Evolutionary conservation across 371 early-diverging fungal genomes (phyloP), one percentile per base, ranked within the genome.

Genomic region (Zopfochytrium polystomum): DNA sequence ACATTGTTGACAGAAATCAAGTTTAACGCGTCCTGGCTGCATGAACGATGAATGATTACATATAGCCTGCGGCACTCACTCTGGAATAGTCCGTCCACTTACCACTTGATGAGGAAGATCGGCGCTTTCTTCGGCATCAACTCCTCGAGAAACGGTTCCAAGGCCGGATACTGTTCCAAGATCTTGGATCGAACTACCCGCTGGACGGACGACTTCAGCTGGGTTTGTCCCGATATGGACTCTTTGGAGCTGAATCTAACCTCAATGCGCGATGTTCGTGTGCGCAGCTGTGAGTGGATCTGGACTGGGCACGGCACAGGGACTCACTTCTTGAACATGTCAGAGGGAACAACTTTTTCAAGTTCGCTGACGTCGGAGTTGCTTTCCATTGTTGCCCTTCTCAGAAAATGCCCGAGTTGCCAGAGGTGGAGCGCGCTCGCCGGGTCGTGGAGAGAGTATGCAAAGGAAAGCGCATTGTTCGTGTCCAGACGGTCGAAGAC

Each of bases 61-160:
- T n/a, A n/a, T n/a, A n/a, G n/a, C n/a, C n/a, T n/a, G n/a, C n/a
- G n/a, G n/a, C n/a, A n/a, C n/a, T n/a, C n/a, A n/a, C n/a, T n/a
- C n/a, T n/a, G n/a, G n/a, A n/a, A n/a, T n/a, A n/a, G n/a, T 15
- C 6, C 27, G 20, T 15, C 4, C 2, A 32, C 64, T 60, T 75
- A 90, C 90, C 91, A 92, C 74, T 97, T 97, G 67, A 91, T 83
- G 55, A 91, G 79, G 33, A 87, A 70, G 65, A 92, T 71, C 32
- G 88, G 90, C 15, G 89, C 73, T 75, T 94, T 95, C 71, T 96
- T 97, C 18, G 98, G 98, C 56, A 97, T 73, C 51, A 98, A 78
- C 25, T 92, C 93, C 59, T 98, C 96, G 38, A 95, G 72, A 64
- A 87, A 79, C 18, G 88, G 74, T 63, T 88, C 90, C 3, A 97